Evolutionary conservation across 768 basidiomycete species (phyloP).

Genomic region (Tricholoma bakamatsutake): DNA sequence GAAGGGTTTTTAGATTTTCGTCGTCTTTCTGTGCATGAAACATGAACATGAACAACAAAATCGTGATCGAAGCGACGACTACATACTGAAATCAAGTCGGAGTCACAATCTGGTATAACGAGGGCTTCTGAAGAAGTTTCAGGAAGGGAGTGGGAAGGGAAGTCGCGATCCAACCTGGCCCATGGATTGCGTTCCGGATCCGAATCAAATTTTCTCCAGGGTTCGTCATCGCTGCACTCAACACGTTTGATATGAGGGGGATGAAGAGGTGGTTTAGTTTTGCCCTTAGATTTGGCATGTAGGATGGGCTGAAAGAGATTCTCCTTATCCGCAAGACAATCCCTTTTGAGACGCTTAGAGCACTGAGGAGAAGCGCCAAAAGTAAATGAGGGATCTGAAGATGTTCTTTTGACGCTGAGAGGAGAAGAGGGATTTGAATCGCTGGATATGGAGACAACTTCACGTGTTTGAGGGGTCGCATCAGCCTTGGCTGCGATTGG

Average conservation of each 20-base stretch:
- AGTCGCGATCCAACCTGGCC: slow-evolving; percentile 19
- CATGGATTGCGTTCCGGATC: slow-evolving; percentile 21
- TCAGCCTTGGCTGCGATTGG: slow-evolving; percentile 5
- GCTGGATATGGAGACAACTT: slow-evolving; percentile 31
- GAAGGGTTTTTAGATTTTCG: slow-evolving; percentile 22
- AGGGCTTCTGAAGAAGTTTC: not conserved
- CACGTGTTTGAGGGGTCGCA: slow-evolving; percentile 14
- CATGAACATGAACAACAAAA: not conserved
- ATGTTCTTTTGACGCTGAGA: slow-evolving; percentile 31
- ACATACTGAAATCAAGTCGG: slow-evolving; percentile 23
- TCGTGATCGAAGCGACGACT: not conserved
- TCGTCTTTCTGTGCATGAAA: slow-evolving; percentile 22
- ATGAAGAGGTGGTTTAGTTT: slow-evolving; percentile 12
- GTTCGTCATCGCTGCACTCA: slow-evolving; percentile 15
- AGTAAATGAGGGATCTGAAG: slow-evolving; percentile 30
- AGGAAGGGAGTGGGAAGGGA: slow-evolving; percentile 11
- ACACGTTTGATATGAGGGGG: not conserved
- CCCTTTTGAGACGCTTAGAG: slow-evolving; percentile 28
- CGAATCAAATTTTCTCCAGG: slow-evolving; percentile 16
- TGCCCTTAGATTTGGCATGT: slow-evolving; percentile 7
- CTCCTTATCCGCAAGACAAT: slow-evolving; percentile 28
- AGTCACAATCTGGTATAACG: slow-evolving; percentile 12
- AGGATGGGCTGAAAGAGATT: slow-evolving; percentile 17
- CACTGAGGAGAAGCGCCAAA: slow-evolving; percentile 24
- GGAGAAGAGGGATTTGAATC: slow-evolving; percentile 30